phyloP scores from a whole-genome alignment of 2,329 filamentous ascomycete genomes.

The Ceratocystis albifundus region DNA sequence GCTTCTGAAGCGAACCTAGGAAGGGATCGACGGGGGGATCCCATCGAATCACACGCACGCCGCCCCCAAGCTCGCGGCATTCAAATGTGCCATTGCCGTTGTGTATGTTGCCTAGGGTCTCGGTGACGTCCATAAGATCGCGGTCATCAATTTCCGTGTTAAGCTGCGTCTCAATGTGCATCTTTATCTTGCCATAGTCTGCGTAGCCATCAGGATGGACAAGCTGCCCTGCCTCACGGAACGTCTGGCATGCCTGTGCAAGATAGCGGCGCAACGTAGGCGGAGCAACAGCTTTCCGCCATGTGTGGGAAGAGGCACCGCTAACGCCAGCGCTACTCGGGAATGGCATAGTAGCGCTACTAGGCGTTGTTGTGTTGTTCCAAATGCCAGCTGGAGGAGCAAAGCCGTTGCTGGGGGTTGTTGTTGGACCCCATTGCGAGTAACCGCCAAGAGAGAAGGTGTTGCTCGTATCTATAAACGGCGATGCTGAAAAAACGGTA shows the following conservation, averaged over 20 bases:
- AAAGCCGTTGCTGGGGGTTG: conserved; percentile 13
- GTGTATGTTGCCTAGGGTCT: conserved; percentile 73
- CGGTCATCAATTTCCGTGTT: conserved; percentile 34
- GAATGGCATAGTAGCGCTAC: conserved; percentile 46
- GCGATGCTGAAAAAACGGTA: conserved; percentile 18
- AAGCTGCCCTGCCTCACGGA: conserved; percentile 33
- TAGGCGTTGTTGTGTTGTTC: conserved; percentile 27
- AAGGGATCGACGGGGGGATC: conserved; percentile 24
- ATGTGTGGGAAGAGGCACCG: background rate
- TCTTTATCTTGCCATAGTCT: conserved; percentile 54
- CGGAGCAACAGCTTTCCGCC: conserved; percentile 14
- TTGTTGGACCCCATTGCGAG: conserved; percentile 33
- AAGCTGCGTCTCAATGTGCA: conserved; percentile 48
- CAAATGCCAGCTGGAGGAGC: conserved; percentile 18
- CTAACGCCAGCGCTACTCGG: background rate
- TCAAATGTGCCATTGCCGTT: conserved; percentile 90
- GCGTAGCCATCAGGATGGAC: conserved; percentile 48
- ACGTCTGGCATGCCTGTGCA: conserved; percentile 63
- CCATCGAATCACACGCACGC: conserved; percentile 40
- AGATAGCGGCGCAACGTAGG: conserved; percentile 61
- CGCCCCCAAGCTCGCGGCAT: conserved; percentile 40
- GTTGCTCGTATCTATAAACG: conserved; percentile 33
- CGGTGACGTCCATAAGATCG: conserved; percentile 74
- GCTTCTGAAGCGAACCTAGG: conserved; percentile 6
- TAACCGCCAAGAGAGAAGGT: conserved; percentile 31